Evolutionary conservation across 495 filamentous ascomycete genomes (phyloP), one percentile per base, ranked within the genome.

Genomic region (Hyaloscypha finlandica): DNA sequence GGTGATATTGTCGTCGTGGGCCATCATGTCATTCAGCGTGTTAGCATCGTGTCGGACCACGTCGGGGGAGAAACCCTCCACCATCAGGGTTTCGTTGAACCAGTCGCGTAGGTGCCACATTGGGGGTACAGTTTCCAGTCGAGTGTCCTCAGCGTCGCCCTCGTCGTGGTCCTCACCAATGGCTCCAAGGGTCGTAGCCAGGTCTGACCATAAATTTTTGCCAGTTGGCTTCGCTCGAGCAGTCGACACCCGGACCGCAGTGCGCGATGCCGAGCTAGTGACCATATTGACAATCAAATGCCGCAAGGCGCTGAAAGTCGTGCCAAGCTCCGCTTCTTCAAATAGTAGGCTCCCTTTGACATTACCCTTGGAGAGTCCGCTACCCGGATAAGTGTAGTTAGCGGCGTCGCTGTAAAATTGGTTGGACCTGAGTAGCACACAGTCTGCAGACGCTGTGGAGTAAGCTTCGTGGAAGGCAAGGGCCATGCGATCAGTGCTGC

Each of bases 401-500:
- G 11, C 2, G 4, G 16, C 42, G 42, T 19, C 11, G 16, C 4
- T 16, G 69, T 76, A 77, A 19, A 48, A 48, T 2, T 31, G 58
- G 58, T 80, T 79, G 14, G 8, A 11, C 3, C 37, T 0, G 11
- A 62, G 71, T 8, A 78, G 68, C 32, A 65, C 70, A 57, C 63
- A 63, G 42, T 79, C 68, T 11, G 71, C 70, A 29, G 51, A 16
- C 35, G 60, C 56, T 6, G 51, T 61, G 29, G 66, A 64, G 65
- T 78, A 79, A 14, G 58, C 63, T 54, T 76, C 1, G 29, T 67
- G 53, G 68, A 79, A 78, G 9, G 12, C 12, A 19, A 58, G 68
- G 19, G 71, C 73, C 78, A 80, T 80, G 19, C 67, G 66, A 45
- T 78, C 74, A n/a, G 78, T 80, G 4, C 0, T 14, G 14, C 11